Evolutionary conservation across 805 yeast species (phyloP).

Genomic region (Metschnikowia vanudenii): DNA sequence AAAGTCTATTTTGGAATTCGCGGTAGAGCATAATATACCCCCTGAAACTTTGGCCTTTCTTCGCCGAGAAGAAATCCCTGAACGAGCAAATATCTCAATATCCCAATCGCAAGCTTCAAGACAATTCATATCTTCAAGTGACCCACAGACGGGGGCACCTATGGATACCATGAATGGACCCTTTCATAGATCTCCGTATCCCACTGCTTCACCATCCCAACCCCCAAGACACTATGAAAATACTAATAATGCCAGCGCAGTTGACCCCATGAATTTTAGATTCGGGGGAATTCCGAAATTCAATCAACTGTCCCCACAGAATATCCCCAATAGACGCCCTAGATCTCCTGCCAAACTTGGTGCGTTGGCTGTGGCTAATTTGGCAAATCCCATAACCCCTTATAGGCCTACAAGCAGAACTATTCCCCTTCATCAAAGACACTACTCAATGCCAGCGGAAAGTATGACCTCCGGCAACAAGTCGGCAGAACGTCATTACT

Average conservation of each 20-base stretch:
- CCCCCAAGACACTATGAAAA: constrained; percentile 17
- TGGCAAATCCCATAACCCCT: constrained; percentile 38
- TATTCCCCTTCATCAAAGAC: constrained; percentile 36
- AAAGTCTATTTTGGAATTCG: constrained; percentile 59
- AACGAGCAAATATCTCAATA: not conserved
- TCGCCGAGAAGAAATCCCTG: not conserved
- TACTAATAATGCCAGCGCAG: constrained; percentile 28
- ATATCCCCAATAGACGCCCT: constrained; percentile 36
- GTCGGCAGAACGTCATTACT: constrained; percentile 5
- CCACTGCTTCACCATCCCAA: constrained; percentile 7
- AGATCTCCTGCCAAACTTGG: constrained; percentile 71
- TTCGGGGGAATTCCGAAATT: constrained; percentile 32
- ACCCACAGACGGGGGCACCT: not conserved
- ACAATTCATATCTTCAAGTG: not conserved
- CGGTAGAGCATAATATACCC: constrained; percentile 63
- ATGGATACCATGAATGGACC: not conserved
- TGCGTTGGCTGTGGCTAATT: constrained; percentile 63
- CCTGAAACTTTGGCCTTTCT: constrained; percentile 26
- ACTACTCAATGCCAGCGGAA: constrained; percentile 43
- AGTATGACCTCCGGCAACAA: not conserved
- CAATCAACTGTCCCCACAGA: constrained; percentile 13
- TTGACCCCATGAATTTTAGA: constrained; percentile 35
- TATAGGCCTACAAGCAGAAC: constrained; percentile 25
- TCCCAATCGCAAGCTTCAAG: not conserved
- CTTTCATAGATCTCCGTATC: constrained; percentile 9